These are phyloP conservation scores for Arthroderma sp. DNA, from an alignment of 2,329 filamentous ascomycete species.

Conservation along the genomic window DNA sequence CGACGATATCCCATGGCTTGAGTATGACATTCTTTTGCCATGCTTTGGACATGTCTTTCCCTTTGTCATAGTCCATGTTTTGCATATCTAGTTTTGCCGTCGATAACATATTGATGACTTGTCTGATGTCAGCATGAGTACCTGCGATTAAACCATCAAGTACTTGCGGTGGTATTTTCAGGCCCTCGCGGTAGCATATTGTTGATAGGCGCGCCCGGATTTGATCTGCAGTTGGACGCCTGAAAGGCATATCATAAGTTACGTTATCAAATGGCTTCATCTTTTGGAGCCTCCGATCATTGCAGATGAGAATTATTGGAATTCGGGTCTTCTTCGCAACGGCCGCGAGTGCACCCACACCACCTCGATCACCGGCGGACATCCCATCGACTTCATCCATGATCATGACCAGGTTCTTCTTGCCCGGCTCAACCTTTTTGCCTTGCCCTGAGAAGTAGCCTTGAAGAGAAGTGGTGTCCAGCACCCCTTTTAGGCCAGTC, in stretches of 20 bases:
- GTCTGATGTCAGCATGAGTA: constrained; percentile 86
- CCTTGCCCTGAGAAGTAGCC: constrained; percentile 82
- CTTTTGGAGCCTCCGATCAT: constrained; percentile 81
- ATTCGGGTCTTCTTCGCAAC: constrained; percentile 92
- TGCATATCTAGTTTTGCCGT: constrained; percentile 79
- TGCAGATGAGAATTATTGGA: constrained; percentile 94
- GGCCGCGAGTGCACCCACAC: constrained; percentile 84
- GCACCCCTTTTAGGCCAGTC: constrained; percentile 69
- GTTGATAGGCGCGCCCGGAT: constrained; percentile 88
- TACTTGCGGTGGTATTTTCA: constrained; percentile 71
- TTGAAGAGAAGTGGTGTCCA: constrained; percentile 84
- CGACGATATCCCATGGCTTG: constrained; percentile 96
- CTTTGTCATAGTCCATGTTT: constrained; percentile 68
- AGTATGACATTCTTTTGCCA: constrained; percentile 97
- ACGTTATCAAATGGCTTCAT: constrained; percentile 96
- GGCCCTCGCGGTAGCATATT: constrained; percentile 79
- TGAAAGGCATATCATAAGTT: constrained; percentile 74
- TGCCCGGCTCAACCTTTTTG: constrained; percentile 62
- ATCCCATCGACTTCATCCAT: constrained; percentile 99
- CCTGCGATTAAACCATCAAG: constrained; percentile 92
- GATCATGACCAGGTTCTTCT: constrained; percentile 89
- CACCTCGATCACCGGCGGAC: constrained; percentile 91
- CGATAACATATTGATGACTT: constrained; percentile 97
- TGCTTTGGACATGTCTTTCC: constrained; percentile 88
- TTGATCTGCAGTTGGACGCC: constrained; percentile 77